Evolutionary conservation across 768 basidiomycete genomes (phyloP).

Genomic region (Phlebiopsis flavidoalba): DNA sequence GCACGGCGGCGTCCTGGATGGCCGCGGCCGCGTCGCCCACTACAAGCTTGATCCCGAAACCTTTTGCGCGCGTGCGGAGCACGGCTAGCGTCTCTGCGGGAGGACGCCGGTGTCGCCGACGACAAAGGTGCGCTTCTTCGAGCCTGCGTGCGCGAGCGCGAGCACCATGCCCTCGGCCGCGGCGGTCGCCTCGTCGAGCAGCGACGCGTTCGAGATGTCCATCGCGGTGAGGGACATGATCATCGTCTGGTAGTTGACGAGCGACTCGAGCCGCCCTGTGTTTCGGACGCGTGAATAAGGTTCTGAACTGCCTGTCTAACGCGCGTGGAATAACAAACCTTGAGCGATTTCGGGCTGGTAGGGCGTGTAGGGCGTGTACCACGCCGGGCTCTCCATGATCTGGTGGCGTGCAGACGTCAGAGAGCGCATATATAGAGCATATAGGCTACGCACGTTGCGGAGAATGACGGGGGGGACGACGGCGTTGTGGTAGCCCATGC

Average conservation of each 20-base stretch:
- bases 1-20: constrained; percentile 47
- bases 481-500: constrained; percentile 95
- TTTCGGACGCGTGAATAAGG: neutral
- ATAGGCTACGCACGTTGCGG: constrained; percentile 60
- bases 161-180: constrained; percentile 97
- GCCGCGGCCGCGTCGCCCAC: constrained; percentile 55
- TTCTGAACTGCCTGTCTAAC: neutral
- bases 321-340: constrained; percentile 44
- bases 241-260: constrained; percentile 97
- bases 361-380: constrained; percentile 97
- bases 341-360: constrained; percentile 99
- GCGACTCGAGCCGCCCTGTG: constrained; percentile 88
- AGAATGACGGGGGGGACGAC: constrained; percentile 95
- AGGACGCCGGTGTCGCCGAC: constrained; percentile 80
- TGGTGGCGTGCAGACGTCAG: constrained; percentile 23
- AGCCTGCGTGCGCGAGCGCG: constrained; percentile 63
- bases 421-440: neutral
- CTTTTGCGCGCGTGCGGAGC: constrained; percentile 84
- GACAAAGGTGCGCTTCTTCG: constrained; percentile 79
- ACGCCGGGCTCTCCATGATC: constrained; percentile 93
- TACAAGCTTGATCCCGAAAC: constrained; percentile 83
- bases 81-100: constrained; percentile 90
- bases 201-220: constrained; percentile 93
- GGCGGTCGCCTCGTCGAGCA: constrained; percentile 93
- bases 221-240: constrained; percentile 90